phyloP scores from a whole-genome alignment of 768 basidiomycete genomes.

The Ramaria rubella region DNA sequence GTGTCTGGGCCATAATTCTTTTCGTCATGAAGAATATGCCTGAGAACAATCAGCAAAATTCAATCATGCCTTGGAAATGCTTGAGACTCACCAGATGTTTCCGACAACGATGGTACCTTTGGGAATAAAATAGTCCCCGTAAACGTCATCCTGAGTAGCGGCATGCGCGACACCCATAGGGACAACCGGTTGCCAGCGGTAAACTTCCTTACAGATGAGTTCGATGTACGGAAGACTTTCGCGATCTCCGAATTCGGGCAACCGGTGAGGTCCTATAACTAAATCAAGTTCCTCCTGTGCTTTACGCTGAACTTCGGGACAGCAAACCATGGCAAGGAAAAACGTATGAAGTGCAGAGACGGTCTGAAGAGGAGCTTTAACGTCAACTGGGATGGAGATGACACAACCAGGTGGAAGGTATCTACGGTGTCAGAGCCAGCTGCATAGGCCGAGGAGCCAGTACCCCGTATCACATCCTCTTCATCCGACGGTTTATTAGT shows the following conservation, averaged over 20 bases:
- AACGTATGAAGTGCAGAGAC: conserved; percentile 8
- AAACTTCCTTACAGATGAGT: conserved; percentile 20
- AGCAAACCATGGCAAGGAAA: conserved; percentile 17
- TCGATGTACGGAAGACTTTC: conserved; percentile 22
- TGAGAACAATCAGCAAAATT: not conserved
- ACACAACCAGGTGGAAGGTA: not conserved
- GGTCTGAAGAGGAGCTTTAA: not conserved
- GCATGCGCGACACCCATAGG: conserved; percentile 23
- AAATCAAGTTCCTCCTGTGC: conserved; percentile 17
- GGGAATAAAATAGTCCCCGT: conserved; percentile 27
- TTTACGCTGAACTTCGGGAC: conserved; percentile 22
- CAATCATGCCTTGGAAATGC: not conserved
- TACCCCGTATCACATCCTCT: conserved; percentile 3
- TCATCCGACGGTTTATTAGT: not conserved
- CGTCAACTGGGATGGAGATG: not conserved
- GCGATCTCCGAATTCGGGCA: conserved; percentile 19
- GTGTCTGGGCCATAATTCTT: conserved; percentile 25
- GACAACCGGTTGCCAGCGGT: conserved; percentile 21
- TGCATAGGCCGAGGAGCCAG: not conserved
- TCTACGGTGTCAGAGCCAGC: conserved; percentile 5
- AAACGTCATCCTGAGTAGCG: conserved; percentile 24
- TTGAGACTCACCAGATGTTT: conserved; percentile 10
- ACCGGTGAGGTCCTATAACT: conserved; percentile 16
- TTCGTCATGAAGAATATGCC: conserved; percentile 25
- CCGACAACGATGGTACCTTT: conserved; percentile 18